Percentiles rank a stretch among this genome's conserved stretches.
Evolutionary conservation across 2,329 filamentous ascomycete genomes (phyloP).

Genomic region (Dactylellina sp.): DNA sequence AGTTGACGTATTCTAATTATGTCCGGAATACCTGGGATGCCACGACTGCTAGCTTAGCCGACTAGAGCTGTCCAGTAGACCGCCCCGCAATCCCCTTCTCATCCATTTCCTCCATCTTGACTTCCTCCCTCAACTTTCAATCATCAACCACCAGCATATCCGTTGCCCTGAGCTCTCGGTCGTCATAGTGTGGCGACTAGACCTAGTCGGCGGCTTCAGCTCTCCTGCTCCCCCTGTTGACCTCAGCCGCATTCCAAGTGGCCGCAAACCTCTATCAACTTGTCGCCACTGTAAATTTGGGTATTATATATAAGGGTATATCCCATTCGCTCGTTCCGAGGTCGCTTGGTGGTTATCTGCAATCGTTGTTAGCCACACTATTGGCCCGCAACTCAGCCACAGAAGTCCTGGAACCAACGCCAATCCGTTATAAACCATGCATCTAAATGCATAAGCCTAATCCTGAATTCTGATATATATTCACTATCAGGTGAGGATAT

Average conservation of each 20-base stretch:
- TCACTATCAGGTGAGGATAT: too few species aligned
- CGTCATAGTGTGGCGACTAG: conserved; percentile 10
- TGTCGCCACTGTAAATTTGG: not conserved
- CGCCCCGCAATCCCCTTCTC: conserved; percentile 32
- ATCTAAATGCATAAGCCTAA: too few species aligned
- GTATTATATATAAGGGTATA: not conserved
- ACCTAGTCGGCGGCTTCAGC: conserved; percentile 3
- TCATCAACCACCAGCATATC: not conserved
- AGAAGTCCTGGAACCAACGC: not conserved
- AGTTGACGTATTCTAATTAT: not conserved
- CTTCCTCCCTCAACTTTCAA: conserved; percentile 27
- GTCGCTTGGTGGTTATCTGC: not conserved
- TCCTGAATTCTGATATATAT: too few species aligned
- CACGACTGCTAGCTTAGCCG: conserved; percentile 36
- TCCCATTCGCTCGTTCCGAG: not conserved
- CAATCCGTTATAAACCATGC: too few species aligned
- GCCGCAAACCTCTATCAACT: conserved; percentile 2
- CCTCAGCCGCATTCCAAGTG: conserved; percentile 4
- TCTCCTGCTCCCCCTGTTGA: not conserved
- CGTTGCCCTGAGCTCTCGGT: not conserved
- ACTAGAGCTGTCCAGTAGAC: conserved; percentile 8
- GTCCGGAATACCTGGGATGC: conserved; percentile 19
- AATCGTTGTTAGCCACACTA: not conserved
- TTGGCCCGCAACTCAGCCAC: not conserved
- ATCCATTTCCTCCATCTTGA: conserved; percentile 24